Percentiles rank a stretch among this genome's conserved stretches.
Evolutionary conservation across 371 early-diverging fungal genomes (phyloP).

Genomic region (Mucor velutinosus): DNA sequence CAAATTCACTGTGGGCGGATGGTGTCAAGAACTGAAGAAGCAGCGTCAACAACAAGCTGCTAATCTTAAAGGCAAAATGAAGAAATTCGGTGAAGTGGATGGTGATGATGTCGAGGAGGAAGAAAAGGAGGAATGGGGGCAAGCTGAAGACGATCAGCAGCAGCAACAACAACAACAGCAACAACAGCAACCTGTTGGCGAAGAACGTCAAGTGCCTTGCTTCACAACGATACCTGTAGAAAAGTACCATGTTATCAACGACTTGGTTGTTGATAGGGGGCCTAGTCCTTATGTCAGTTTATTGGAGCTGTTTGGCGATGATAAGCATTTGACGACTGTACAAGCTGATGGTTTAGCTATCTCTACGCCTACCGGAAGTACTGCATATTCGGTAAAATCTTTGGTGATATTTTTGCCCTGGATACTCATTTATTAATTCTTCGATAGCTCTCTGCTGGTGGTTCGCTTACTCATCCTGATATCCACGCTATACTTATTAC

Average conservation of each 20-base stretch:
- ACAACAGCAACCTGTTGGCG: slow-evolving; percentile 3
- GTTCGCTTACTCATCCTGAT: slow-evolving; percentile 93
- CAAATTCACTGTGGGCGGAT: slow-evolving; percentile 47
- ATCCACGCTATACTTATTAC: slow-evolving; percentile 91
- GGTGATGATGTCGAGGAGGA: slow-evolving; percentile 36
- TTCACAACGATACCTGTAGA: slow-evolving; percentile 55
- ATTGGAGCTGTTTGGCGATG: slow-evolving; percentile 92
- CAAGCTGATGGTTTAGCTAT: slow-evolving; percentile 93
- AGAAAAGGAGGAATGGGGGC: neutral
- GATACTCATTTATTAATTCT: neutral
- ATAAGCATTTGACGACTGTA: slow-evolving; percentile 80
- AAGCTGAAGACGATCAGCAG: neutral
- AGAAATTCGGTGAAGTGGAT: slow-evolving; percentile 55
- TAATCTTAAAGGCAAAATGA: slow-evolving; percentile 13
- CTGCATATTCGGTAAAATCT: slow-evolving; percentile 84
- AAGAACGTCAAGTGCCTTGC: slow-evolving; percentile 45
- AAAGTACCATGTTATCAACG: slow-evolving; percentile 76
- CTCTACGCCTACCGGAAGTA: slow-evolving; percentile 95
- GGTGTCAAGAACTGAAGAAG: slow-evolving; percentile 29
- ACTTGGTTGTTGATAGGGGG: slow-evolving; percentile 86
- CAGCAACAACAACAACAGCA: neutral
- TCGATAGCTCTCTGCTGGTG: slow-evolving; percentile 84
- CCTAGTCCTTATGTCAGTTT: slow-evolving; percentile 88
- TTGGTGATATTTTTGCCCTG: neutral
- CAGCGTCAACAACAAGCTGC: neutral